Evolutionary conservation across 257 asterid species (phyloP), one percentile per base, ranked within the genome.

Genomic region (Mitragyna speciosa): DNA sequence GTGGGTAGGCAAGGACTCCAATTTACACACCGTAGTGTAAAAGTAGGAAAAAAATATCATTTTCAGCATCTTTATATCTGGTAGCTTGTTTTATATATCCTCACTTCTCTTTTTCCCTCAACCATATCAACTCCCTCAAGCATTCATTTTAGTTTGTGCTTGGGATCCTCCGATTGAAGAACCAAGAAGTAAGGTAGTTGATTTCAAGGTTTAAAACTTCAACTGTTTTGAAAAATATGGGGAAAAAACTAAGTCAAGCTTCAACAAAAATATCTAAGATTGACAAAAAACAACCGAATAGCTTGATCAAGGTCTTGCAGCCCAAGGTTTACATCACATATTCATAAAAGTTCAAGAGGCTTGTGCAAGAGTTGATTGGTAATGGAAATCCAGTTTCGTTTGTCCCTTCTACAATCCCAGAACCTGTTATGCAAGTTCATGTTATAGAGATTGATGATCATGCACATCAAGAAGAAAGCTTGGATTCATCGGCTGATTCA

Each of bases 351-450:
- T 89, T 89, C 93, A 87, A 87, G 86, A 76, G 48, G 16, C 90
- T 89, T 28, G 93, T 89, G 69, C 93, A 89, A 86, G 73, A 87
- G 30, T 90, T 87, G 33, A 86, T 91, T 0, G 90, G 92, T 0
- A 87, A 87, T 68, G 87, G 76, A 70, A 83, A 76, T 75, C 70
- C 78, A 41, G 48, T 77, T 30, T 73, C 87, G 3, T 54, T 61
- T 12, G 63, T 75, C 11, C 72, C 83, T 30, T 59, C 73, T 43
- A 48, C 77, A 24, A n/a, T 54, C 15, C 82, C 61, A 28, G 76
- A 63, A 76, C 83, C 85, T 7, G 52, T 19, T 12, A 64, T n/a
- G 69, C 78, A 33, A 48, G 33, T 63, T 15, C 83, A 81, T 8
- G 67, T 79, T 4, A 14, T 79, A 36, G 83, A 79, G 31, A 52